These are phyloP conservation scores for Sporothrix schenckii DNA, from an alignment of 2,329 filamentous ascomycete species.

Conservation along the genomic window DNA sequence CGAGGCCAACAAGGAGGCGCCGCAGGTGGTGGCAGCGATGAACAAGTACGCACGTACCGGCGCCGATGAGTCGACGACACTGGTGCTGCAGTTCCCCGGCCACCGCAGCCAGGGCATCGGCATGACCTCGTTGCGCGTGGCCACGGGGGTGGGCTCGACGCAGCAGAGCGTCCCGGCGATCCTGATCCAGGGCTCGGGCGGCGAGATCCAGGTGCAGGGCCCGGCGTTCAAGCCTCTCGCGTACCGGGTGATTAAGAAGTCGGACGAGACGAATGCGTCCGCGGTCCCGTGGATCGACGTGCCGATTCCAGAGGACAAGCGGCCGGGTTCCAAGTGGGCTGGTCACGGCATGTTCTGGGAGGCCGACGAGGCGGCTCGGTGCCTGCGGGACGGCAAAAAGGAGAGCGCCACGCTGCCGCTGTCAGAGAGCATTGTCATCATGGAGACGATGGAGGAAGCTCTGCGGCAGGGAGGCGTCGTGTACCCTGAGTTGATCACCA, in stretches of 20 bases:
- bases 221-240: slow-evolving; percentile 70
- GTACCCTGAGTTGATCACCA: slow-evolving; percentile 61
- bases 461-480: slow-evolving; percentile 57
- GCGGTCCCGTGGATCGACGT: slow-evolving; percentile 55
- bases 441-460: slow-evolving; percentile 69
- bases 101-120: slow-evolving; percentile 72
- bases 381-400: slow-evolving; percentile 71
- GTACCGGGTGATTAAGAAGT: slow-evolving; percentile 64
- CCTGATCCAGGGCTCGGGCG: slow-evolving; percentile 77
- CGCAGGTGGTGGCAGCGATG: slow-evolving; percentile 69
- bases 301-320: slow-evolving; percentile 56
- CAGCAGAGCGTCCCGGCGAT: slow-evolving; percentile 61
- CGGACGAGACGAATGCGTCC: slow-evolving; percentile 32
- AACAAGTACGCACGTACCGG: slow-evolving; percentile 70
- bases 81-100: slow-evolving; percentile 74
- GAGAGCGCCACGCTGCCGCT: slow-evolving; percentile 72
- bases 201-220: slow-evolving; percentile 79
- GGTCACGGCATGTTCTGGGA: slow-evolving; percentile 80
- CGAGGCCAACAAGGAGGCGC: slow-evolving; percentile 62
- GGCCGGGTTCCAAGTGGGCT: slow-evolving; percentile 45
- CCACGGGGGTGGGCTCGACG: slow-evolving; percentile 62
- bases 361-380: slow-evolving; percentile 49
- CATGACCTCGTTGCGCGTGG: slow-evolving; percentile 65
- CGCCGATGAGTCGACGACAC: slow-evolving; percentile 75
- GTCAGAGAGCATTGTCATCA: slow-evolving; percentile 79